Conservation (phyloP, 345 rosid species). For the Theobroma cacao region DNA sequence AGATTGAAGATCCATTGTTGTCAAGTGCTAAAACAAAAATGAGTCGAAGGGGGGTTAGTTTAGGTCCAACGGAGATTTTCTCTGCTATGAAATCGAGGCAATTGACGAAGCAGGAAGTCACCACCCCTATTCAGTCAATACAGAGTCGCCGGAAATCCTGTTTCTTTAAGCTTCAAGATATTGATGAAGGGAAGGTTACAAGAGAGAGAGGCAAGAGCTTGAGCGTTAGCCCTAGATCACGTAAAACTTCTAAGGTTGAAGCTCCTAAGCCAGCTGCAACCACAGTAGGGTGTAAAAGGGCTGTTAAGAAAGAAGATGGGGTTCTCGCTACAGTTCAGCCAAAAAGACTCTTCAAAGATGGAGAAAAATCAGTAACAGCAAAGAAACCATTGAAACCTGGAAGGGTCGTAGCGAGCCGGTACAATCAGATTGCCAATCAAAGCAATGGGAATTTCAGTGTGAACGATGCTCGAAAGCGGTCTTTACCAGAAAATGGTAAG, state of each 20-base stretch:
- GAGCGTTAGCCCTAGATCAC: slow-evolving; percentile 73
- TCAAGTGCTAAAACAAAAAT: slow-evolving; percentile 40
- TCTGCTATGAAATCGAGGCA: slow-evolving; percentile 43
- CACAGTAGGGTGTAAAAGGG: slow-evolving; percentile 58
- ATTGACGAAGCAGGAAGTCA: slow-evolving; percentile 39
- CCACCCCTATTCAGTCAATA: slow-evolving; percentile 62
- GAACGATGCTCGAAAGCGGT: slow-evolving; percentile 58
- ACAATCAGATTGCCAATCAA: slow-evolving; percentile 45
- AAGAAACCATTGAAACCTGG: slow-evolving; percentile 69
- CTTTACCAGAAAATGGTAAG: slow-evolving; percentile 64
- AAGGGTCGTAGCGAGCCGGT: slow-evolving; percentile 73
- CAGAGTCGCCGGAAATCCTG: slow-evolving; percentile 83
- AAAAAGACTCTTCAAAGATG: slow-evolving; percentile 75
- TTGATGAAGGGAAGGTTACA: slow-evolving; percentile 64
- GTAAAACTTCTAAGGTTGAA: slow-evolving; percentile 50
- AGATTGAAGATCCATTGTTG: slow-evolving; percentile 40
- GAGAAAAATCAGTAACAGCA: slow-evolving; percentile 48
- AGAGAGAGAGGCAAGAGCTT: slow-evolving; percentile 68
- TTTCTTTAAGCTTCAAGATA: slow-evolving; percentile 79
- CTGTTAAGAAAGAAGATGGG: slow-evolving; percentile 66
- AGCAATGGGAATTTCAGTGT: slow-evolving; percentile 16
- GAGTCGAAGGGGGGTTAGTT: slow-evolving; percentile 71
- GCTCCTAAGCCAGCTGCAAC: slow-evolving; percentile 64
- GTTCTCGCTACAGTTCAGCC: slow-evolving; percentile 65
- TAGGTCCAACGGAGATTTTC: slow-evolving; percentile 83